Conservation (phyloP, 2,329 filamentous ascomycete species). For the Hypoxylon sp. region DNA sequence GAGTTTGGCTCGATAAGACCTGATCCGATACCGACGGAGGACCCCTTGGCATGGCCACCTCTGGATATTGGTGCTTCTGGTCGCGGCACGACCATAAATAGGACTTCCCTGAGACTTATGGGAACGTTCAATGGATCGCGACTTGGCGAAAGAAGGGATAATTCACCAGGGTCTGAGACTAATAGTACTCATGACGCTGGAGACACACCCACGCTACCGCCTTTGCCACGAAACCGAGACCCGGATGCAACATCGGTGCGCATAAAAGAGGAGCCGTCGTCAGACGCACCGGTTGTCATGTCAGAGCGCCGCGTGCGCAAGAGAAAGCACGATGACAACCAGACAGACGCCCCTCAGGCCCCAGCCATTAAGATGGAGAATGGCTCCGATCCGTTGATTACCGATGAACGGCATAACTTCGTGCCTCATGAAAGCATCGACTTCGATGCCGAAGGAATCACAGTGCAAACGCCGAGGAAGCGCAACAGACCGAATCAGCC, state of each 20-base stretch:
- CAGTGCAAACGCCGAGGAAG: slow-evolving; percentile 59
- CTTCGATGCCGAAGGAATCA: slow-evolving; percentile 62
- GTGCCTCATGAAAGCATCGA: slow-evolving; percentile 69
- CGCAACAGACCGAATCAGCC: slow-evolving; percentile 39
- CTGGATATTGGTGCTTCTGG: not conserved
- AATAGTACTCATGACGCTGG: slow-evolving; percentile 21
- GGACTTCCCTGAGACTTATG: not conserved
- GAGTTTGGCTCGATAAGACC: not conserved
- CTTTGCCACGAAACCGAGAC: slow-evolving; percentile 41
- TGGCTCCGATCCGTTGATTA: slow-evolving; percentile 49
- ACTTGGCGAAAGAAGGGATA: slow-evolving; percentile 13
- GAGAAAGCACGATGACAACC: slow-evolving; percentile 54
- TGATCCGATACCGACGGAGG: not conserved
- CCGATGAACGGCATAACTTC: slow-evolving; percentile 48
- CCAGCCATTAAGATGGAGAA: slow-evolving; percentile 59
- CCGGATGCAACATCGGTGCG: slow-evolving; percentile 3
- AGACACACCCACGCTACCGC: slow-evolving; percentile 47
- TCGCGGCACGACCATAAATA: slow-evolving; percentile 1
- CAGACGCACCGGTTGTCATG: slow-evolving; percentile 63
- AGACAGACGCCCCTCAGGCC: slow-evolving; percentile 41
- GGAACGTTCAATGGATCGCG: not conserved
- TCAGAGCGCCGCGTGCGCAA: slow-evolving; percentile 64
- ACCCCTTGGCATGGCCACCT: slow-evolving; percentile 16
- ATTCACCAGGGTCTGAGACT: slow-evolving; percentile 16
- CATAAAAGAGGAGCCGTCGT: slow-evolving; percentile 66